phyloP scores from a whole-genome alignment of 2,329 filamentous ascomycete genomes.

The Phyllosticta citriasiana region DNA sequence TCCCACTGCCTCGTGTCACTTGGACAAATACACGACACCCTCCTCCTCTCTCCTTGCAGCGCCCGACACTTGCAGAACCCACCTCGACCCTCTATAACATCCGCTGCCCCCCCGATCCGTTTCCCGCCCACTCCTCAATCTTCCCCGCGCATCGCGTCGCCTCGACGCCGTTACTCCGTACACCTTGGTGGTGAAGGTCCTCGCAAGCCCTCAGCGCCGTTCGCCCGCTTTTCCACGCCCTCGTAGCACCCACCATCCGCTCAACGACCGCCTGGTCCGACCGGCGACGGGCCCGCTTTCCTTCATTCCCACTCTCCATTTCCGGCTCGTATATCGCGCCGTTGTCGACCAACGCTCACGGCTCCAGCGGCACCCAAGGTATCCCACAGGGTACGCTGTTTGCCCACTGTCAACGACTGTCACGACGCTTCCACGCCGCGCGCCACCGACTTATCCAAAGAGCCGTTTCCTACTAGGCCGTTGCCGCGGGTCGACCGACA shows the following conservation, averaged over 20 bases:
- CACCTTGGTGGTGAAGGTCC: not conserved
- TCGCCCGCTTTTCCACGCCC: not conserved
- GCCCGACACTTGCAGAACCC: slow-evolving; percentile 1
- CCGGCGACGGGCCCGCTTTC: not conserved
- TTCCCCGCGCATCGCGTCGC: not conserved
- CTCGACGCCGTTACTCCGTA: not conserved
- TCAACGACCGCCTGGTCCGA: not conserved
- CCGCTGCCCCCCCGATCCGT: not conserved
- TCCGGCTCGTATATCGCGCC: not conserved
- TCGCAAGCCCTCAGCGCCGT: not conserved
- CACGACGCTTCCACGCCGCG: not conserved
- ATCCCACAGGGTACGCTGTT: slow-evolving; percentile 8
- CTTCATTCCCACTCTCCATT: not conserved
- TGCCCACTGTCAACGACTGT: not conserved
- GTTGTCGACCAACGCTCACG: not conserved
- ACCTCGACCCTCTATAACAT: slow-evolving; percentile 3
- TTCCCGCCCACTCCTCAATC: slow-evolving; percentile 2
- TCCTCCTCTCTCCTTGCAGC: slow-evolving; percentile 8
- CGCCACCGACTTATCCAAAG: not conserved
- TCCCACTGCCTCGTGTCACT: not conserved
- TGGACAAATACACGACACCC: not conserved
- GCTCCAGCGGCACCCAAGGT: slow-evolving; percentile 7
- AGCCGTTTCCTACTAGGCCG: not conserved
- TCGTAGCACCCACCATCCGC: not conserved
- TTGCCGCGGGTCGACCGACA: not conserved